Evolutionary conservation across 768 basidiomycete genomes (phyloP).

Genomic region (Harrya chromipes): DNA sequence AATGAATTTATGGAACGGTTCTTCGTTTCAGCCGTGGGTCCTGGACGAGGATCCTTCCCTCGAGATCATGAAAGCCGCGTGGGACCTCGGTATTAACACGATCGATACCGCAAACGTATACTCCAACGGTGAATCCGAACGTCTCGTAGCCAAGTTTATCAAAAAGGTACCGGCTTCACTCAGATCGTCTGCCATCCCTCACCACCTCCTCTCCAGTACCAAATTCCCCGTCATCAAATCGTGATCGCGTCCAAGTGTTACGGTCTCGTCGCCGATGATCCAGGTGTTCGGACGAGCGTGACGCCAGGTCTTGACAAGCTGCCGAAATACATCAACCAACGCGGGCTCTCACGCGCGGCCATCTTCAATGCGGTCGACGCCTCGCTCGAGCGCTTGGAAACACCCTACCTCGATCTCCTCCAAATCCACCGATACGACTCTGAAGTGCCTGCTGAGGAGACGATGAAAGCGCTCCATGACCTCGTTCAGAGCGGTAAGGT

Average conservation of each 20-base stretch:
- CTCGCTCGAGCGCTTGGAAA: conserved; percentile 35
- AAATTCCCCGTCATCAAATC: conserved; percentile 32
- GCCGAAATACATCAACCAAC: conserved; percentile 31
- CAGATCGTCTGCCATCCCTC: no score
- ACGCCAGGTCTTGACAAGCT: conserved; percentile 1
- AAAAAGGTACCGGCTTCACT: conserved; percentile 18
- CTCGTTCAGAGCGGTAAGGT: conserved; percentile 47
- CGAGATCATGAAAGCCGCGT: conserved; percentile 38
- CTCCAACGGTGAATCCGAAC: conserved; percentile 37
- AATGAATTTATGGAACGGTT: background rate
- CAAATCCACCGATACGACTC: conserved; percentile 45
- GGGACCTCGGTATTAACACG: conserved; percentile 38
- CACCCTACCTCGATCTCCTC: conserved; percentile 39
- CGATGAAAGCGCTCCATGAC: conserved; percentile 50
- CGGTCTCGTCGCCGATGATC: conserved; percentile 13
- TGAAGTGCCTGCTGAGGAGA: conserved; percentile 39
- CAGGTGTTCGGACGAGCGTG: background rate
- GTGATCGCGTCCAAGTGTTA: conserved; percentile 31
- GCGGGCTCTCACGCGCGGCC: conserved; percentile 33
- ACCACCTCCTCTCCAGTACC: conserved; percentile 15
- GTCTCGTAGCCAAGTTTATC: conserved; percentile 36
- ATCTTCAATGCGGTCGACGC: conserved; percentile 39
- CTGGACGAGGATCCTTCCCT: conserved; percentile 28
- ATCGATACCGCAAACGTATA: conserved; percentile 40
- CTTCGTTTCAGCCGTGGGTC: conserved; percentile 20